Evolutionary conservation across 306 rosid species (phyloP), one percentile per base, ranked within the genome.

Genomic region (Coriaria nepalensis): DNA sequence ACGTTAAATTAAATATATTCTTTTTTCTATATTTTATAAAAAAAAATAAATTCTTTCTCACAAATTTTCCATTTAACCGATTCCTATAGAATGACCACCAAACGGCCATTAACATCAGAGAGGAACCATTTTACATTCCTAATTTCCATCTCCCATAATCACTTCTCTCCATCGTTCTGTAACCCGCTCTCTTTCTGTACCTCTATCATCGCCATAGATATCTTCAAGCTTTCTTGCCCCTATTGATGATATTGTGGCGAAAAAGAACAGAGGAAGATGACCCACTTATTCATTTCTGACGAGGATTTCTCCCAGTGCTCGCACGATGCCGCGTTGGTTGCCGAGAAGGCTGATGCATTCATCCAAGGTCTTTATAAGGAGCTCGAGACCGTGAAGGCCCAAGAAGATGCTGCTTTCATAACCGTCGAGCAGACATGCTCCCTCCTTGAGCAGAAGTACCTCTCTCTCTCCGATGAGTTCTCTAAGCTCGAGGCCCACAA

Each of bases 341-440:
- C 87, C 37, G 82, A 78, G 35, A 82, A 72, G 71, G 98, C 95
- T 47, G 98, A 85, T 59, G 70, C 81, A 12, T 82, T 56, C 79
- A 82, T 90, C 59, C 77, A 81, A 4, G 73, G 76, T 56, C 82
- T 90, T 15, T 67, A 61, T 59, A 70, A 69, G 10, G 92, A 90
- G 61, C 85, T 90, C 64, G 87, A 90, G 60, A 82, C 92, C 40
- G 68, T 81, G 42, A 71, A 71, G 56, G 98, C 98, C 12, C 73
- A 73, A 43, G 72, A 81, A 1, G 95, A 90, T 29, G 98, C 94
- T 9, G 69, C 87, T 32, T 68, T 78, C 56, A 85, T 85, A 35
- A 85, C 93, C 56, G 98, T 94, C 44, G 98, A 90, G 63, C 98
- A 90, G 68, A 85, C 82, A 55, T 90, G 98, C 60, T 76, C 94